Evolutionary conservation across 345 rosid genomes (phyloP).

Genomic region (Melaleuca quinquenervia): DNA sequence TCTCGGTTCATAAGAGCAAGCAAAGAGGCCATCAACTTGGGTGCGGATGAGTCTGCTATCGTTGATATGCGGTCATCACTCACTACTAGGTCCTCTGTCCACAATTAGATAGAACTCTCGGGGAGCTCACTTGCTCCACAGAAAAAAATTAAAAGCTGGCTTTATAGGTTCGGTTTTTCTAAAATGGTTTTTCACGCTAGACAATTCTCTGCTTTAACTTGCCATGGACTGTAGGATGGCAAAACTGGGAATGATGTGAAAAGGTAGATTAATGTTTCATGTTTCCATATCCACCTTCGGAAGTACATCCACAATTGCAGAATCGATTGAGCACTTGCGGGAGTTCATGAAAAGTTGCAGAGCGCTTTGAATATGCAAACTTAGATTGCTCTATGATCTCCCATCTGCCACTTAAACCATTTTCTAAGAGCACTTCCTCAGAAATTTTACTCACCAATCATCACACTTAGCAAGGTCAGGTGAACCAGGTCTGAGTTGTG

Average conservation of each 20-base stretch:
- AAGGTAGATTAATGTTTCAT: neutral
- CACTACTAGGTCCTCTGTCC: constrained; percentile 51
- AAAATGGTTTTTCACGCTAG: neutral
- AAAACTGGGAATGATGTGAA: neutral
- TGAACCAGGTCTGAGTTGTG: neutral
- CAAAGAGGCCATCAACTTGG: constrained; percentile 73
- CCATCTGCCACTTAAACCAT: neutral
- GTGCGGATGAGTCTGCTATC: constrained; percentile 78
- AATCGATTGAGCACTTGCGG: neutral
- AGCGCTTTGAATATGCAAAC: neutral
- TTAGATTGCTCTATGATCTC: neutral
- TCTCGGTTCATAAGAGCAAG: constrained; percentile 78
- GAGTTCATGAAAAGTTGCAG: neutral
- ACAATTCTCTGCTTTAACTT: neutral
- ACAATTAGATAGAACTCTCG: constrained; percentile 4
- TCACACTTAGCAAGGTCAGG: neutral
- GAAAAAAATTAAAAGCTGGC: neutral
- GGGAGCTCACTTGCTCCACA: neutral
- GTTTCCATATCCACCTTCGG: neutral
- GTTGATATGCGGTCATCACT: constrained; percentile 91
- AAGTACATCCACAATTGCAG: neutral
- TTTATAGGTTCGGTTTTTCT: neutral
- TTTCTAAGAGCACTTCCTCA: neutral
- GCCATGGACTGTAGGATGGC: neutral
- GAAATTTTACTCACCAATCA: neutral